Evolutionary conservation across 768 basidiomycete genomes (phyloP).

Genomic region (Termitomyces sp.): DNA sequence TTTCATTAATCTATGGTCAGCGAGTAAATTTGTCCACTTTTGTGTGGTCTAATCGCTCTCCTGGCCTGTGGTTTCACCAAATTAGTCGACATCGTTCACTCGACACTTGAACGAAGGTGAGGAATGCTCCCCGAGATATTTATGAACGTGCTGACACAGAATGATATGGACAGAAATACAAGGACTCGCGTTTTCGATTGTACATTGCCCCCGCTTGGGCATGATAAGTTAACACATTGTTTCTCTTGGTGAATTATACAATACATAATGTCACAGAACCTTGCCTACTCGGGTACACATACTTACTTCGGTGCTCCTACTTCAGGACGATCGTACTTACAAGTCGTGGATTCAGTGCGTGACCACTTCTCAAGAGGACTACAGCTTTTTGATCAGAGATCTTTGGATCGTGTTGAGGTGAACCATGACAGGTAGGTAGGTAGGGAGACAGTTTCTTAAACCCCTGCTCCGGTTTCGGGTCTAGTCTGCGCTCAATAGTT

Average conservation of each 20-base stretch:
- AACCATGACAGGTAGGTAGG: too few relatives aligned
- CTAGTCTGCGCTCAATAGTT: neutral
- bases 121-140: neutral
- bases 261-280: neutral
- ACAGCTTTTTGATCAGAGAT: neutral
- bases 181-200: too few relatives aligned
- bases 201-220: neutral
- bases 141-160: constrained; percentile 1
- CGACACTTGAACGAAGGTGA: neutral
- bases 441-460: neutral
- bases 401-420: neutral
- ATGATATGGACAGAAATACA: neutral
- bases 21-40: neutral
- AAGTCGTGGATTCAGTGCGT: neutral
- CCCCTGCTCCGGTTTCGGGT: neutral
- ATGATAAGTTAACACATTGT: neutral
- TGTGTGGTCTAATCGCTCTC: neutral
- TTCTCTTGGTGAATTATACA: neutral
- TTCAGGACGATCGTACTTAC: neutral
- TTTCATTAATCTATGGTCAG: neutral
- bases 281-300: neutral
- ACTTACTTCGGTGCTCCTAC: neutral
- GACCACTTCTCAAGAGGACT: neutral
- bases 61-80: neutral
- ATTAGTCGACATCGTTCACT: neutral